These are phyloP conservation scores for Syncephalis fuscata DNA, from an alignment of 371 early-diverging fungal species.

Conservation along the genomic window DNA sequence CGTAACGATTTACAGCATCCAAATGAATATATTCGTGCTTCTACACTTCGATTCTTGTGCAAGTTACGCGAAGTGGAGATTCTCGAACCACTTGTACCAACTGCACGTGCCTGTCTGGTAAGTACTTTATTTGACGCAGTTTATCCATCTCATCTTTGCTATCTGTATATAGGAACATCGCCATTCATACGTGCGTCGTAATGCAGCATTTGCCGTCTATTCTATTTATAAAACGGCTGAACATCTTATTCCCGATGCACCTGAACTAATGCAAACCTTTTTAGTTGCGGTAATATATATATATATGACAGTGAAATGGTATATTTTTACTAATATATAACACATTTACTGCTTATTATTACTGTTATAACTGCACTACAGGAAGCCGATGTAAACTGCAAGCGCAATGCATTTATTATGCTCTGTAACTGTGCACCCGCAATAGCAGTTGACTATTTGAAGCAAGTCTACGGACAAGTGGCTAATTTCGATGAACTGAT, in stretches of 20 bases:
- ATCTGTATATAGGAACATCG: conserved; percentile 84
- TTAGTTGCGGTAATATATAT: conserved; percentile 46
- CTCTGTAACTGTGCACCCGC: conserved; percentile 59
- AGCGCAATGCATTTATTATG: conserved; percentile 88
- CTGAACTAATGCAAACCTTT: conserved; percentile 71
- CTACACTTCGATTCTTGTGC: conserved; percentile 87
- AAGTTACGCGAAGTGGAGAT: conserved; percentile 88
- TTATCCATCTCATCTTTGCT: background rate
- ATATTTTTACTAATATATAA: background rate
- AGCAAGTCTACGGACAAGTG: conserved; percentile 52
- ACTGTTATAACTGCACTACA: conserved; percentile 9
- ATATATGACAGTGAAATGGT: too few relatives aligned
- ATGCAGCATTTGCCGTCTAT: conserved; percentile 88
- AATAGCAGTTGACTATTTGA: conserved; percentile 71
- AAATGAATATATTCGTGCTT: conserved; percentile 97
- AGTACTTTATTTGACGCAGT: conserved; percentile 4
- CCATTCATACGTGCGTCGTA: conserved; percentile 94
- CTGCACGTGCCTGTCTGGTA: conserved; percentile 77
- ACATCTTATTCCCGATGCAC: conserved; percentile 88
- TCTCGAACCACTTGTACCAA: conserved; percentile 85
- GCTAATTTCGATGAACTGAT: conserved; percentile 73
- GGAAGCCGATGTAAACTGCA: conserved; percentile 85
- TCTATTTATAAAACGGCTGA: conserved; percentile 76
- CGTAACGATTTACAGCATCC: conserved; percentile 96
- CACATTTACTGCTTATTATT: too few relatives aligned